Evolutionary conservation across 106 monocot genomes (phyloP).

Genomic region (Platanthera guangdongensis): DNA sequence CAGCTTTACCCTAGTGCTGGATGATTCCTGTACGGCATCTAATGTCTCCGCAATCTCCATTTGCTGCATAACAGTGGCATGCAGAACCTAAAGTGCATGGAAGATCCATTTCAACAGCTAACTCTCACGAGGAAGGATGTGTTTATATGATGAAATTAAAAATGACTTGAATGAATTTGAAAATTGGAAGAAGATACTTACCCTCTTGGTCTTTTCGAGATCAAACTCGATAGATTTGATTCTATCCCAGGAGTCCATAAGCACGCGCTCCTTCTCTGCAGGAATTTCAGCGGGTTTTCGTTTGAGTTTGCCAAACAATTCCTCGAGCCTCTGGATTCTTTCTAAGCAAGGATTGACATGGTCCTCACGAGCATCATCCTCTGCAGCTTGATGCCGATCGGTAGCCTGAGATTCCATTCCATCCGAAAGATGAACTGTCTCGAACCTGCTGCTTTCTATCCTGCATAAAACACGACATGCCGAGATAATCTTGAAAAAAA

Average conservation of each 20-base stretch:
- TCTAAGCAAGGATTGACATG: constrained; percentile 53
- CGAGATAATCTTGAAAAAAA: constrained; percentile 48
- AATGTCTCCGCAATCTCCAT: constrained; percentile 54
- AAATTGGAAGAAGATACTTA: constrained; percentile 14
- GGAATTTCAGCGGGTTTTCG: constrained; percentile 62
- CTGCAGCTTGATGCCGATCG: constrained; percentile 3
- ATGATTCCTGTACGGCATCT: constrained; percentile 31
- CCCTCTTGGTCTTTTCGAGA: constrained; percentile 86
- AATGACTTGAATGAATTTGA: not conserved
- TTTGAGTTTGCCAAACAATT: constrained; percentile 39
- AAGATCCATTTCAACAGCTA: not conserved
- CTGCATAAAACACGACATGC: constrained; percentile 25
- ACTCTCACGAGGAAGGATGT: not conserved
- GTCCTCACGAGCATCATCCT: constrained; percentile 27
- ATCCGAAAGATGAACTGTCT: constrained; percentile 18
- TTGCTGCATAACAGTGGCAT: constrained; percentile 59
- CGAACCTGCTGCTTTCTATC: constrained; percentile 16
- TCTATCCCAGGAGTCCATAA: constrained; percentile 85
- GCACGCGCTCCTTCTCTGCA: constrained; percentile 62
- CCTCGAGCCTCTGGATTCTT: constrained; percentile 71
- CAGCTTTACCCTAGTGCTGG: constrained; percentile 31
- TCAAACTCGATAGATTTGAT: constrained; percentile 83
- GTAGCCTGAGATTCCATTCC: constrained; percentile 1
- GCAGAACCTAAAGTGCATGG: constrained; percentile 38
- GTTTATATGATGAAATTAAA: not conserved